phyloP scores from a whole-genome alignment of 2,329 filamentous ascomycete species.

The Domatiomyces catenatus region DNA sequence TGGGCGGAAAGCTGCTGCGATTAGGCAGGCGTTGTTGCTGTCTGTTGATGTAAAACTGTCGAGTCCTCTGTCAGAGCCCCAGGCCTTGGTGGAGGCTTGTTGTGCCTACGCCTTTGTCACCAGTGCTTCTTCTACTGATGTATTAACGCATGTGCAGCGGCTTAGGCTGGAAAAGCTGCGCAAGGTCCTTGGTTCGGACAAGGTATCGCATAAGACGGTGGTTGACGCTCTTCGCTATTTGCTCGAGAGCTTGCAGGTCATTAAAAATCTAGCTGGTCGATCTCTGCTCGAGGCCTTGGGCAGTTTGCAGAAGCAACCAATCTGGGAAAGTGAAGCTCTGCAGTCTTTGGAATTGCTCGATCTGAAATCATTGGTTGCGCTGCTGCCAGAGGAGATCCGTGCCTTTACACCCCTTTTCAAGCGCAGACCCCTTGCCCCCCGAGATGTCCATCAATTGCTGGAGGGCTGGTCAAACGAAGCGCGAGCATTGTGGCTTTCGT shows the following conservation, averaged over 20 bases:
- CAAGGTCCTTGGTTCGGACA: slow-evolving; percentile 32
- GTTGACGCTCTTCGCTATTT: slow-evolving; percentile 54
- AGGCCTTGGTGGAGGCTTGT: slow-evolving; percentile 52
- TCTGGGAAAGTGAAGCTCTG: slow-evolving; percentile 58
- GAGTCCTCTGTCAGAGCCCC: slow-evolving; percentile 27
- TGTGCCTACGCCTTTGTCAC: slow-evolving; percentile 70
- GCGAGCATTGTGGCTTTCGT: slow-evolving; percentile 44
- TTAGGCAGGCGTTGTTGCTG: slow-evolving; percentile 50
- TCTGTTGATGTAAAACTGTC: slow-evolving; percentile 43
- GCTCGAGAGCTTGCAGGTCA: slow-evolving; percentile 59
- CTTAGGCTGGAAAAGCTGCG: slow-evolving; percentile 56
- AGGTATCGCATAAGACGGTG: slow-evolving; percentile 31
- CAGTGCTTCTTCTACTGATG: slow-evolving; percentile 64
- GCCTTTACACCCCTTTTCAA: slow-evolving; percentile 79
- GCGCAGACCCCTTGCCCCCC: slow-evolving; percentile 56
- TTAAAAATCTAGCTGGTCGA: slow-evolving; percentile 59
- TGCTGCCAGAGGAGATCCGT: slow-evolving; percentile 68
- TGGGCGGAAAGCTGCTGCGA: slow-evolving; percentile 45
- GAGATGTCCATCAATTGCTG: slow-evolving; percentile 45
- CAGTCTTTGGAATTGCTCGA: slow-evolving; percentile 37
- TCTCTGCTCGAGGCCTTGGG: slow-evolving; percentile 55
- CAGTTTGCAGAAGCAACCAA: slow-evolving; percentile 50
- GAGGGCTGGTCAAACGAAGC: slow-evolving; percentile 49
- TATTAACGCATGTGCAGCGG: slow-evolving; percentile 61
- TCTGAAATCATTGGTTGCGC: slow-evolving; percentile 60